Conservation (phyloP, 2,329 filamentous ascomycete species). For the Arthrinium puccinioides region DNA sequence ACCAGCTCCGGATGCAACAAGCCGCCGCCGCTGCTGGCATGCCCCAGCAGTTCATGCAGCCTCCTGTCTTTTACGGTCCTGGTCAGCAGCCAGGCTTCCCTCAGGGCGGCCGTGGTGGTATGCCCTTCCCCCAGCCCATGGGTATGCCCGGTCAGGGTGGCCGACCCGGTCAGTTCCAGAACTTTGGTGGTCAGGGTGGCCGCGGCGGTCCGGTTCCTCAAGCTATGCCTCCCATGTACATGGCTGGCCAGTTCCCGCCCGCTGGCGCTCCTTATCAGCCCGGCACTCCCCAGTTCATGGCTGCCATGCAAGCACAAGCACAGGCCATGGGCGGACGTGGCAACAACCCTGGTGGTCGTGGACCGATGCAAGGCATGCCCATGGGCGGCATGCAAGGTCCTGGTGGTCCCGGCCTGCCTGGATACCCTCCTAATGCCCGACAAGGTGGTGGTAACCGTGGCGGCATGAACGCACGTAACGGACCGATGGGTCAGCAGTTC, state of each 20-base stretch:
- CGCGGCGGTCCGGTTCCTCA: constrained; percentile 75
- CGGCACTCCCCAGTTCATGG: constrained; percentile 71
- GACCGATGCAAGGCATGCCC: constrained; percentile 69
- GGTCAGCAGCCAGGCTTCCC: constrained; percentile 69
- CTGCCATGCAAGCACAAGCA: constrained; percentile 66
- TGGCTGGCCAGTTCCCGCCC: constrained; percentile 75
- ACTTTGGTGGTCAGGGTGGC: constrained; percentile 79
- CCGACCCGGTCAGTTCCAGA: constrained; percentile 74
- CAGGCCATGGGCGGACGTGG: constrained; percentile 56
- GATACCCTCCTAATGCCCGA: constrained; percentile 49
- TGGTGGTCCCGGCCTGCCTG: constrained; percentile 47
- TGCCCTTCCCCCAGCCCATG: constrained; percentile 61
- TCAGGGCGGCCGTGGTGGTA: constrained; percentile 56
- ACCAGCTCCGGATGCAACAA: constrained; percentile 98
- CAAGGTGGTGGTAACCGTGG: constrained; percentile 25
- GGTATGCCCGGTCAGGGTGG: constrained; percentile 69
- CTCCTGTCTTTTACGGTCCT: constrained; percentile 86
- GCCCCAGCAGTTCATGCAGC: constrained; percentile 81
- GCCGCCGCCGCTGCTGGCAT: constrained; percentile 85
- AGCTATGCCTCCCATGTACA: constrained; percentile 82
- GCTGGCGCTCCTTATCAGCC: constrained; percentile 73
- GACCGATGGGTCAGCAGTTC: constrained; percentile 28
- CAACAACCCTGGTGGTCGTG: constrained; percentile 53
- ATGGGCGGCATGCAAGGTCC: constrained; percentile 41
- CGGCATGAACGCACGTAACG: constrained; percentile 31